Evolutionary conservation across 2,329 filamentous ascomycete genomes (phyloP).

Genomic region (Davidsoniella neocaledoniae): DNA sequence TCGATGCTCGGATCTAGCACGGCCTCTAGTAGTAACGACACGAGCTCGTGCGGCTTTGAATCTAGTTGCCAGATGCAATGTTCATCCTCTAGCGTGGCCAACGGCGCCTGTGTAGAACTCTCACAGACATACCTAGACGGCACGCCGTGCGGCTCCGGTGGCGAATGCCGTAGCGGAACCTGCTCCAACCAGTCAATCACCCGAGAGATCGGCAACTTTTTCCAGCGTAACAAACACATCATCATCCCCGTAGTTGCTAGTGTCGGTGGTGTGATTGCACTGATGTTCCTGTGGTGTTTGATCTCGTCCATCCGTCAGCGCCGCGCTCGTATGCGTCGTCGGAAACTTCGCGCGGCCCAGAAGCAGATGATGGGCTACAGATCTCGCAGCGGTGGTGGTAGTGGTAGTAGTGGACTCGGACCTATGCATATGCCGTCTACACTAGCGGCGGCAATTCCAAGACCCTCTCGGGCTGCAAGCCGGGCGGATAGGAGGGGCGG

Average conservation of each 20-base stretch:
- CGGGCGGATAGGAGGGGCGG: background rate
- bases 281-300: constrained; percentile 53
- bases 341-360: background rate
- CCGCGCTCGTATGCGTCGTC: background rate
- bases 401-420: too few relatives aligned
- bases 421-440: background rate
- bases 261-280: constrained; percentile 54
- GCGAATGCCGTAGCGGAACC: constrained; percentile 59
- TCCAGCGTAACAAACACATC: constrained; percentile 58
- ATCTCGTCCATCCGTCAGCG: constrained; percentile 23
- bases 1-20: constrained; percentile 63
- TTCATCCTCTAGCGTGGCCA: constrained; percentile 48
- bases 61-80: constrained; percentile 61
- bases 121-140: constrained; percentile 91
- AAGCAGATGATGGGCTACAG: background rate
- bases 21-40: constrained; percentile 58
- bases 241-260: constrained; percentile 64
- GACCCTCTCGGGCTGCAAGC: background rate
- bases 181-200: constrained; percentile 56
- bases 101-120: constrained; percentile 53
- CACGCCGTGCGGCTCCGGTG: constrained; percentile 66
- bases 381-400: too few relatives aligned
- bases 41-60: constrained; percentile 49
- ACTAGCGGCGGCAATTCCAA: background rate
- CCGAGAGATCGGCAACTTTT: constrained; percentile 59